phyloP scores from a whole-genome alignment of 31 red algal species.

The Odonthalia washingtoniensis region DNA sequence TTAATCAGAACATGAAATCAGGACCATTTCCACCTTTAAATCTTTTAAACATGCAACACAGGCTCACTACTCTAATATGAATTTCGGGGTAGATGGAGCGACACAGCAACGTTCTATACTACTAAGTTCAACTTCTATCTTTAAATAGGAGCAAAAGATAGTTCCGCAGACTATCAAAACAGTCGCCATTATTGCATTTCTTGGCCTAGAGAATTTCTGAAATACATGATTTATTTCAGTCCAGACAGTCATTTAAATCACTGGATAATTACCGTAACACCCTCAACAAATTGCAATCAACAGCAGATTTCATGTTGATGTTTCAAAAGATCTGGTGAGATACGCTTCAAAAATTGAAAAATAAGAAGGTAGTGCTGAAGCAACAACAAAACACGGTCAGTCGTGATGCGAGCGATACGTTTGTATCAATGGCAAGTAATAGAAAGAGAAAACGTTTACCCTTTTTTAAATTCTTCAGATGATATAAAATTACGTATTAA shows the following conservation, averaged over 20 bases:
- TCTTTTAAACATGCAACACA: too few relatives aligned
- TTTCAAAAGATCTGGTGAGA: not conserved
- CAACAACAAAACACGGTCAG: too few relatives aligned
- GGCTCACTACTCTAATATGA: not conserved
- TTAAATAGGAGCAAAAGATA: too few relatives aligned
- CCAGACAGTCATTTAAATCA: not conserved
- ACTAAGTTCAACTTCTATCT: not conserved
- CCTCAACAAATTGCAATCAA: slow-evolving; percentile 38
- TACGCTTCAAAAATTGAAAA: too few relatives aligned
- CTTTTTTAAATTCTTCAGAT: too few relatives aligned
- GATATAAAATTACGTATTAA: too few relatives aligned
- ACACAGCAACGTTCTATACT: not conserved
- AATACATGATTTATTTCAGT: not conserved
- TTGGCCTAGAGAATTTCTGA: slow-evolving; percentile 1
- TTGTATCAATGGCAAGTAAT: too few relatives aligned
- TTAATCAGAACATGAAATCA: slow-evolving; percentile 18
- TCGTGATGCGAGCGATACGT: too few relatives aligned
- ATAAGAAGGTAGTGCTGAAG: too few relatives aligned
- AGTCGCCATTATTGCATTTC: slow-evolving; percentile 2
- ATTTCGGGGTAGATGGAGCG: not conserved
- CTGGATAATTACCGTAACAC: not conserved
- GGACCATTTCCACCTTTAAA: not conserved
- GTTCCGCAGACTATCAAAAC: not conserved
- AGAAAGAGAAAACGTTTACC: too few relatives aligned
- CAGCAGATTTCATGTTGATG: slow-evolving; percentile 33